Evolutionary conservation across 805 yeast species (phyloP).

Genomic region (Spathaspora boniae): DNA sequence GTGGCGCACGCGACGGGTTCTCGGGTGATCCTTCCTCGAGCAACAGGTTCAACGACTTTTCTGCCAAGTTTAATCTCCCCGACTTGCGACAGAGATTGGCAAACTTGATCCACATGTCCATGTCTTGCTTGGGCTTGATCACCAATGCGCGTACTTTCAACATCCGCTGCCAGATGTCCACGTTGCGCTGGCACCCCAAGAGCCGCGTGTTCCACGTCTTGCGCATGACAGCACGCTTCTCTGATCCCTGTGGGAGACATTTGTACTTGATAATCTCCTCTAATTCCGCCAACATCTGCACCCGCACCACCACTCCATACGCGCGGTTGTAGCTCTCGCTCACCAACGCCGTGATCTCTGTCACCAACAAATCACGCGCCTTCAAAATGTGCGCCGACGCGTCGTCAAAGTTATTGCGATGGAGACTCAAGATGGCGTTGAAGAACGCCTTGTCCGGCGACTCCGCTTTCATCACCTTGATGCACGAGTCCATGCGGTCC

Average conservation of each 20-base stretch:
- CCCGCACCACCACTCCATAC: slow-evolving; percentile 92
- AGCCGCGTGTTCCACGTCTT: slow-evolving; percentile 93
- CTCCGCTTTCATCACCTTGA: slow-evolving; percentile 82
- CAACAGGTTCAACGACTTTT: slow-evolving; percentile 78
- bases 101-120: slow-evolving; percentile 97
- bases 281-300: slow-evolving; percentile 94
- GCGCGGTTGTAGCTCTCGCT: slow-evolving; percentile 97
- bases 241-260: slow-evolving; percentile 77
- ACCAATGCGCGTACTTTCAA: slow-evolving; percentile 90
- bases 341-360: slow-evolving; percentile 91
- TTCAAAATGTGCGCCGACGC: slow-evolving; percentile 74
- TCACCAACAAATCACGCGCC: slow-evolving; percentile 86
- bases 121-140: slow-evolving; percentile 90
- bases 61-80: slow-evolving; percentile 88
- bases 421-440: slow-evolving; percentile 83
- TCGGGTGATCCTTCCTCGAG: slow-evolving; percentile 69
- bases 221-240: slow-evolving; percentile 71
- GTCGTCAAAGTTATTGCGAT: slow-evolving; percentile 78
- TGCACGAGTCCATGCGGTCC: slow-evolving; percentile 93
- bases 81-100: slow-evolving; percentile 95
- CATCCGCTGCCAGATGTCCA: slow-evolving; percentile 98
- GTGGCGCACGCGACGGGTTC: slow-evolving; percentile 78
- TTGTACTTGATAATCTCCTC: slow-evolving; percentile 94
- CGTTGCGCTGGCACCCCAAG: slow-evolving; percentile 92
- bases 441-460: slow-evolving; percentile 95